phyloP scores from a whole-genome alignment of 768 basidiomycete genomes.

The Tylopilus rubrobrunneus region DNA sequence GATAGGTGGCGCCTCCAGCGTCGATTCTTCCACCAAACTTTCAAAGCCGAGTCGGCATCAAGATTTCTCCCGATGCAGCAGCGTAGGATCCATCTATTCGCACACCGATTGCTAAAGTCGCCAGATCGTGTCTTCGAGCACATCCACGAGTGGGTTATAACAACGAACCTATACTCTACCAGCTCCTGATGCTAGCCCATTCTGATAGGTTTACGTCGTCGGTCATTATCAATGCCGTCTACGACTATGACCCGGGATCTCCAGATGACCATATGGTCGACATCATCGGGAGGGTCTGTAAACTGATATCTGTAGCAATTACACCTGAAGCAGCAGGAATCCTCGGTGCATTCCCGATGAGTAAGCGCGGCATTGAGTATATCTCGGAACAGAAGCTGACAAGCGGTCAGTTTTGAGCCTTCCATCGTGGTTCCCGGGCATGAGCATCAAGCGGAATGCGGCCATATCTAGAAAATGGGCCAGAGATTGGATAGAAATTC shows the following conservation, averaged over 20 bases:
- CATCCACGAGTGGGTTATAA: conserved; percentile 8
- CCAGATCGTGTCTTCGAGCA: conserved; percentile 7
- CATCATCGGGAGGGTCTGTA: conserved; percentile 11
- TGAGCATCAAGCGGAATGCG: conserved; percentile 14
- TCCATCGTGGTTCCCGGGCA: conserved; percentile 20
- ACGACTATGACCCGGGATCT: conserved; percentile 19
- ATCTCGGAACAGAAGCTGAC: not conserved
- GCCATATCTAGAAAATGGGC: conserved; percentile 1
- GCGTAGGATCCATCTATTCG: conserved; percentile 6
- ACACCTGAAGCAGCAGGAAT: conserved; percentile 12
- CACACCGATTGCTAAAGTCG: conserved; percentile 5
- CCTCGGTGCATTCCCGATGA: conserved; percentile 13
- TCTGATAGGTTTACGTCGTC: conserved; percentile 16
- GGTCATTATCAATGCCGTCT: conserved; percentile 22
- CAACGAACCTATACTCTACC: conserved; percentile 9
- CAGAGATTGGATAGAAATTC: conserved; percentile 18
- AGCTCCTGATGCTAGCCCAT: not conserved
- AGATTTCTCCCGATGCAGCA: conserved; percentile 18
- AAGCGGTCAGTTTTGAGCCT: conserved; percentile 8
- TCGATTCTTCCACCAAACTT: conserved; percentile 18
- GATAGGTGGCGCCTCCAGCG: conserved; percentile 17
- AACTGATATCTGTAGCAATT: not conserved
- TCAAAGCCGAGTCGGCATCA: conserved; percentile 6
- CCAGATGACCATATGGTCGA: conserved; percentile 10
- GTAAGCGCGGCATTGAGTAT: not conserved